Conservation (phyloP, 371 early-diverging fungal species). For the Rhizopus microsporus region DNA sequence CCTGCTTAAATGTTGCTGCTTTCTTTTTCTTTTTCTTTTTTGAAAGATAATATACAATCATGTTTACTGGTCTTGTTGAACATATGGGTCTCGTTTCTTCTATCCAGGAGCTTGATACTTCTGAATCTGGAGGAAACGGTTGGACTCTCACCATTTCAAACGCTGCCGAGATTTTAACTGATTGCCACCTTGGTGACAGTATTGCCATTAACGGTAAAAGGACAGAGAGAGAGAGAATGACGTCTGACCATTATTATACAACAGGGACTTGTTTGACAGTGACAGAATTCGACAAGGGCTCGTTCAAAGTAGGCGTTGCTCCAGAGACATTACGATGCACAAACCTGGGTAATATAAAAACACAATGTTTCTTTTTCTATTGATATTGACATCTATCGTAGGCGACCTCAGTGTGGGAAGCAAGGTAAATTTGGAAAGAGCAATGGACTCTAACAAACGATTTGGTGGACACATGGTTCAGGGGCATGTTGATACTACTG, state of each 20-base stretch:
- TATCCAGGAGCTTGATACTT: slow-evolving; percentile 67
- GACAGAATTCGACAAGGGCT: slow-evolving; percentile 80
- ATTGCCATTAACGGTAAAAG: slow-evolving; percentile 88
- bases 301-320: slow-evolving; percentile 90
- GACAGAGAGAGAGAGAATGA: not conserved
- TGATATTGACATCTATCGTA: slow-evolving; percentile 14
- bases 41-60: slow-evolving; percentile 24
- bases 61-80: slow-evolving; percentile 98
- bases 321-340: slow-evolving; percentile 93
- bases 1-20: not conserved
- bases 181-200: slow-evolving; percentile 93
- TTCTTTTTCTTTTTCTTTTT: not conserved
- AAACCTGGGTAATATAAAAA: slow-evolving; percentile 68
- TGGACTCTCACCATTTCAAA: slow-evolving; percentile 82
- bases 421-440: slow-evolving; percentile 91
- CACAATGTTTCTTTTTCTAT: not conserved
- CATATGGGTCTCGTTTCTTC: slow-evolving; percentile 76
- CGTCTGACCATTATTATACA: not conserved
- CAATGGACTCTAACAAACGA: slow-evolving; percentile 82
- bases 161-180: slow-evolving; percentile 71
- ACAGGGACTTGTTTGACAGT: slow-evolving; percentile 94
- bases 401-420: slow-evolving; percentile 78
- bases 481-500: slow-evolving; percentile 93
- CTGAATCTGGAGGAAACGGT: slow-evolving; percentile 82
- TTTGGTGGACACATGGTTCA: slow-evolving; percentile 98